Base-by-base conservation (phyloP, 768 basidiomycete genomes). In the Lactarius sp. region DNA sequence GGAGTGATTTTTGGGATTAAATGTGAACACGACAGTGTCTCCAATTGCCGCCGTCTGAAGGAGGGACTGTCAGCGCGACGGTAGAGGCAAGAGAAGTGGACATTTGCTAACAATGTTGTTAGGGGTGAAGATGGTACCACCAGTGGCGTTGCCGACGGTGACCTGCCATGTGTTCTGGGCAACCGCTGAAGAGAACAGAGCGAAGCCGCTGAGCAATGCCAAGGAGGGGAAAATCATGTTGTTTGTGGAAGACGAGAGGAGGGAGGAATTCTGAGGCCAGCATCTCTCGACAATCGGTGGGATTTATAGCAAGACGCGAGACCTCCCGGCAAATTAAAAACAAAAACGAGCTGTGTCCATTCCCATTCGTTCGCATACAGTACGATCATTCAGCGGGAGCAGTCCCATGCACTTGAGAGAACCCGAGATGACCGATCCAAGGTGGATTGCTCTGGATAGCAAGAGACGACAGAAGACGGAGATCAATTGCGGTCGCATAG, bases 1-100 rank as follows among this genome's bases (percentile, higher is more conserved):
- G 6, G 66, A 68, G 66, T 75, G 74, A 60, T 73, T 74, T 56
- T 72, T 73, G 55, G 62, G 60, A 18, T 66, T 39, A 70, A 72
- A 75, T 2, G 22, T 44, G 65, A 73, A 75, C 9, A 20, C 13
- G 61, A 75, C 56, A 3, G 34, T 56, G 54, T 75, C 74, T 4
- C 72, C 69, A 39, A 56, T 14, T 14, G 50, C 37, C 6, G 69
- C 73, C 14, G 8, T 20, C 66, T 68, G 54, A 41, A 52, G 1
- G 36, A 6, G 6, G 36, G 6, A n/a, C 9, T 13, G 27, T 63
- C 31, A 59, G 56, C 33, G 18, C 13, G n/a, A 59, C 9, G 5
- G 13, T 37, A 42, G 7, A 27, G 39, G 36, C 6, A 1, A 18
- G 37, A 42, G 9, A 36, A n/a, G 1, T 2, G 10, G 22, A 22